phyloP scores from a whole-genome alignment of 75 land plant genomes.

The Isoetes taiwanensis region DNA sequence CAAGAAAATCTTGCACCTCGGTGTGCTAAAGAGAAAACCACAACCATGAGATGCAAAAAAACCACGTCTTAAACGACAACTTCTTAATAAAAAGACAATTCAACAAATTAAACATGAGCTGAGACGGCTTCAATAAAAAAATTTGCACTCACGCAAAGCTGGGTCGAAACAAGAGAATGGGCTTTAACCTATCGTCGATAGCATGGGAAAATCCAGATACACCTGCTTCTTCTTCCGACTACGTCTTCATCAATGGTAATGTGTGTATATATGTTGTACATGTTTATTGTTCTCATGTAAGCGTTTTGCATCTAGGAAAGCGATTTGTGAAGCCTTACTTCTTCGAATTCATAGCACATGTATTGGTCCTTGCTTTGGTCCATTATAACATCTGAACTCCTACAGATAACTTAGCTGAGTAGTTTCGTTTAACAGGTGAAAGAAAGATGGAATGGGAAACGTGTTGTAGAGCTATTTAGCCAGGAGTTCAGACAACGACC shows the following conservation, averaged over 20 bases:
- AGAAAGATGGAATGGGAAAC: conserved; percentile 86
- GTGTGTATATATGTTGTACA: not conserved
- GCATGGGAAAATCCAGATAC: conserved; percentile 76
- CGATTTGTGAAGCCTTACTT: conserved; percentile 87
- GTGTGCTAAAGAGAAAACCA: too few species aligned
- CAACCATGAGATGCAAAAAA: too few species aligned
- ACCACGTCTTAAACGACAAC: too few species aligned
- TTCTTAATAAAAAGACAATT: too few species aligned
- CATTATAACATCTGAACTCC: not conserved
- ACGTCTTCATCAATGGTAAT: conserved; percentile 56
- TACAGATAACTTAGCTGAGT: not conserved
- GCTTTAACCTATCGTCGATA: too few species aligned
- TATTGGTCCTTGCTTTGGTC: conserved; percentile 9
- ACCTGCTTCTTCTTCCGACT: conserved; percentile 46
- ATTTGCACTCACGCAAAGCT: too few species aligned
- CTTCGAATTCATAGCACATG: conserved; percentile 88
- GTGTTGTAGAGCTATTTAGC: conserved; percentile 71
- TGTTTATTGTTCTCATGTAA: not conserved
- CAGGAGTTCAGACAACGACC: conserved; percentile 85
- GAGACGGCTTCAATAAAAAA: too few species aligned
- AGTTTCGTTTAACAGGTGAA: conserved; percentile 46
- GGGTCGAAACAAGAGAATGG: too few species aligned
- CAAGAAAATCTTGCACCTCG: too few species aligned
- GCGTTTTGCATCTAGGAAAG: conserved; percentile 41
- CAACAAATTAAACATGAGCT: too few species aligned